Evolutionary conservation across 345 rosid genomes (phyloP), one percentile per base, ranked within the genome.

Genomic region (Noccaea caerulescens): DNA sequence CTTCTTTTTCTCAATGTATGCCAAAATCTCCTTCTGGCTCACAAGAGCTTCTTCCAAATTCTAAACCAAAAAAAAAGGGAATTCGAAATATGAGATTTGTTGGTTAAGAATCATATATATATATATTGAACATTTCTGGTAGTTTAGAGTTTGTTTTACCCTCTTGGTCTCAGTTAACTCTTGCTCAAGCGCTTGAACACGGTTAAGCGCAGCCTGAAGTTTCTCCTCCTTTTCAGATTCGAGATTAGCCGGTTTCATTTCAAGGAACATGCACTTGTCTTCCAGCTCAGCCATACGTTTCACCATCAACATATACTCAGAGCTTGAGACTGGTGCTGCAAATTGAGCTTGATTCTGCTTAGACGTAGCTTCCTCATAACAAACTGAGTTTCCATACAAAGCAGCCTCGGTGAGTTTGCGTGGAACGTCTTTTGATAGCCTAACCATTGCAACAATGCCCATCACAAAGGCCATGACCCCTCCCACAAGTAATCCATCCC

Each of bases 281-380:
- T 93, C 97, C 77, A 91, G 45, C 38, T 85, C 87, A 33, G 91
- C 85, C 91, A 93, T 86, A 62, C 97, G 92, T 72, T 77, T 79
- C 84, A 83, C 79, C 91, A 93, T 83, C 38, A 71, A 51, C 81
- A 83, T 65, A 87, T 80, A 87, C 11, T 91, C 96, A 8, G 77
- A 34, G 36, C 75, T 78, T 1, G 87, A 73, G 66, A 88, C 76
- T 43, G 91, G 67, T 57, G 79, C 83, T 7, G 79, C 72, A 57
- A 76, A 61, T 34, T 76, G 76, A 81, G 42, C 38, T 64, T 76
- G 71, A 37, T 71, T 76, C 10, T 67, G 69, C 65, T 58, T 76
- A 8, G 67, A 55, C 65, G 47, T 52, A n/a, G 73, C 27, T 72
- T 71, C 79, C 7, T 77, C 77, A 32, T 77, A 77, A 52, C 68